Evolutionary conservation across 805 yeast species (phyloP).

Genomic region (Candida corydali): DNA sequence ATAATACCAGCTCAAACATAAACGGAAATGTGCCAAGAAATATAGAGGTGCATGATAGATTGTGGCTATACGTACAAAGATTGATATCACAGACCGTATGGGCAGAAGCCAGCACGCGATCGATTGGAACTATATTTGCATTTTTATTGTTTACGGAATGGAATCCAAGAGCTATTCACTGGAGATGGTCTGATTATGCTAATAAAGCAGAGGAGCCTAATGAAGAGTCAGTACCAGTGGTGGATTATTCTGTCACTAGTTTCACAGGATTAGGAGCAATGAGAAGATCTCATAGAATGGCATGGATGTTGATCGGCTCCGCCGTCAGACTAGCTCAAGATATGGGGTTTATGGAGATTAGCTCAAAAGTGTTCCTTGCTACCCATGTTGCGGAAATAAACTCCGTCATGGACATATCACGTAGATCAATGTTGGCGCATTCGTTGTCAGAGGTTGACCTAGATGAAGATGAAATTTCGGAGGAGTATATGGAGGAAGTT

Average conservation of each 20-base stretch:
- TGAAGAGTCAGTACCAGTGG: slow-evolving; percentile 7
- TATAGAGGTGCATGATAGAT: slow-evolving; percentile 66
- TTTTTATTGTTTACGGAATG: slow-evolving; percentile 86
- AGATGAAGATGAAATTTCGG: slow-evolving; percentile 39
- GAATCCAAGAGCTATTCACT: slow-evolving; percentile 93
- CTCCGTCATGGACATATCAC: slow-evolving; percentile 75
- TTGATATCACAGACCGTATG: slow-evolving; percentile 82
- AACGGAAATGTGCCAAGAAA: slow-evolving; percentile 38
- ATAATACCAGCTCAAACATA: slow-evolving; percentile 20
- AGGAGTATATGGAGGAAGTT: slow-evolving; percentile 23
- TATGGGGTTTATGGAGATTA: slow-evolving; percentile 72
- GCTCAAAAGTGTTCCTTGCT: slow-evolving; percentile 73
- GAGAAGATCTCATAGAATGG: slow-evolving; percentile 83
- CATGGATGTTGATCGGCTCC: slow-evolving; percentile 90
- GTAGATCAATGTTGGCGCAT: slow-evolving; percentile 73
- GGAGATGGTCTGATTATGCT: slow-evolving; percentile 83
- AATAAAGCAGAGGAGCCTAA: slow-evolving; percentile 48
- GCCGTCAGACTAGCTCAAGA: slow-evolving; percentile 85
- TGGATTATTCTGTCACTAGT: slow-evolving; percentile 29
- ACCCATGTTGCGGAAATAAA: slow-evolving; percentile 81
- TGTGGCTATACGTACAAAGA: slow-evolving; percentile 83
- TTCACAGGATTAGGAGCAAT: slow-evolving; percentile 79
- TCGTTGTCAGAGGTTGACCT: slow-evolving; percentile 65
- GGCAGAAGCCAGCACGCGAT: slow-evolving; percentile 89
- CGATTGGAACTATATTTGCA: slow-evolving; percentile 82